Evolutionary conservation across 352 stramenopile species (phyloP).

Genomic region (Phytophthora vignae): DNA sequence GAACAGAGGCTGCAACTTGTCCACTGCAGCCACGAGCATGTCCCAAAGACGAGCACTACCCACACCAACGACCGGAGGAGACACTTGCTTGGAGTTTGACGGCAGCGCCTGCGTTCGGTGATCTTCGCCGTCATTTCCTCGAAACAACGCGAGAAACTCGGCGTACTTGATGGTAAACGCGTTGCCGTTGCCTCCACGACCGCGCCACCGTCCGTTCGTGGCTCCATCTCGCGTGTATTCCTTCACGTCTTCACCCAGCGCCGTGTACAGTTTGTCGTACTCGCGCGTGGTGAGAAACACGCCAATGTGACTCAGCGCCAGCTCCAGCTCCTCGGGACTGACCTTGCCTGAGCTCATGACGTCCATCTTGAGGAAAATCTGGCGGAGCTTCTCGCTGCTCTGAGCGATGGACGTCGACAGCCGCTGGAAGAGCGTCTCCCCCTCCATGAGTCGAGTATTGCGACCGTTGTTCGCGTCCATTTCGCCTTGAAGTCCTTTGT

Average conservation of each 20-base stretch:
- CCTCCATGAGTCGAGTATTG: slow-evolving; percentile 40
- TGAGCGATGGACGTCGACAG: slow-evolving; percentile 58
- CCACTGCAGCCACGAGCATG: slow-evolving; percentile 53
- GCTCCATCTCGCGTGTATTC: slow-evolving; percentile 32
- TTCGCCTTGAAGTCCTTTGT: slow-evolving; percentile 3
- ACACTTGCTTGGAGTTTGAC: slow-evolving; percentile 51
- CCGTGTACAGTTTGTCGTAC: slow-evolving; percentile 73
- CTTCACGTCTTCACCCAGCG: slow-evolving; percentile 44
- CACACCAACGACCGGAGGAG: slow-evolving; percentile 52
- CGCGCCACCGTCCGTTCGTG: slow-evolving; percentile 31
- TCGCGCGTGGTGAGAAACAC: slow-evolving; percentile 74
- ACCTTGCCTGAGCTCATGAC: slow-evolving; percentile 71
- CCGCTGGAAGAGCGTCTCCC: slow-evolving; percentile 64
- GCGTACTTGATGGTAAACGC: slow-evolving; percentile 67
- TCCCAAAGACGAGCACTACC: slow-evolving; percentile 72
- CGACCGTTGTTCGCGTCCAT: slow-evolving; percentile 12
- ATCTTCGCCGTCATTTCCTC: slow-evolving; percentile 32
- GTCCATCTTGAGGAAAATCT: slow-evolving; percentile 87
- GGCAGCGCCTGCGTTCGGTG: slow-evolving; percentile 40
- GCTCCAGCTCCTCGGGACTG: slow-evolving; percentile 72
- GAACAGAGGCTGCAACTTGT: slow-evolving; percentile 63
- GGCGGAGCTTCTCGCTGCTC: slow-evolving; percentile 70
- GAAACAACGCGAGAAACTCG: slow-evolving; percentile 61
- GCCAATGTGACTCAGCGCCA: slow-evolving; percentile 75
- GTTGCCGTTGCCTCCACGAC: slow-evolving; percentile 27